Conservation (phyloP, 805 yeast species). For the Candida koratica region DNA sequence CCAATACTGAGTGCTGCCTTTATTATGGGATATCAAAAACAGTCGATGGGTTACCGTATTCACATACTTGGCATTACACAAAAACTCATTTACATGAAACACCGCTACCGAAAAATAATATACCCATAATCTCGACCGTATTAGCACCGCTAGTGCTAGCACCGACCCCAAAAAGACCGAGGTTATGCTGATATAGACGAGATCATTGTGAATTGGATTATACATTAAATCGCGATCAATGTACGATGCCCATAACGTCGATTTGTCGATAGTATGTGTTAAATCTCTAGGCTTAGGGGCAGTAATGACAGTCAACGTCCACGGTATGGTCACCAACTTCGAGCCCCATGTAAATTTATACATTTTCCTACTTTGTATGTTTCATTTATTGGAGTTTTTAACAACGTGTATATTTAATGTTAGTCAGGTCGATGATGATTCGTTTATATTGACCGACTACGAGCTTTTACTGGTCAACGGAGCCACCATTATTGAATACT, state of each 20-base stretch:
- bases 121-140: constrained; percentile 2
- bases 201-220: constrained; percentile 16
- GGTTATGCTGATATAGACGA: constrained; percentile 19
- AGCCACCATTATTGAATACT: constrained; percentile 18
- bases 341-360: constrained; percentile 33
- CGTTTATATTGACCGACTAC: constrained; percentile 31
- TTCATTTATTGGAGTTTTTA: constrained; percentile 81
- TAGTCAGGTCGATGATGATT: constrained; percentile 61
- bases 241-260: constrained; percentile 27
- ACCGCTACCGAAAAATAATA: constrained; percentile 3
- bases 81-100: constrained; percentile 24
- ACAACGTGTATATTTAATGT: constrained; percentile 75
- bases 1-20: constrained; percentile 30
- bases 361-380: constrained; percentile 48
- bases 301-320: constrained; percentile 17
- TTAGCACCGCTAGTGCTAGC: constrained; percentile 9
- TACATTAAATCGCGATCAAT: constrained; percentile 1
- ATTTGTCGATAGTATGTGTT: constrained; percentile 27
- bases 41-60: constrained; percentile 22
- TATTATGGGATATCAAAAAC: constrained; percentile 34
- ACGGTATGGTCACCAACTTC: neutral
- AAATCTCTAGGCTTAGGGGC: constrained; percentile 34
- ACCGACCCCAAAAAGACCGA: constrained; percentile 19
- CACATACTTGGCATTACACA: constrained; percentile 23
- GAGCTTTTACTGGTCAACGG: constrained; percentile 26